A percentile compares a stretch with the other conserved stretches of the same genome.
Evolutionary conservation across 2,329 filamentous ascomycete genomes (phyloP).

Genomic region (Pseudopyricularia cyperi): DNA sequence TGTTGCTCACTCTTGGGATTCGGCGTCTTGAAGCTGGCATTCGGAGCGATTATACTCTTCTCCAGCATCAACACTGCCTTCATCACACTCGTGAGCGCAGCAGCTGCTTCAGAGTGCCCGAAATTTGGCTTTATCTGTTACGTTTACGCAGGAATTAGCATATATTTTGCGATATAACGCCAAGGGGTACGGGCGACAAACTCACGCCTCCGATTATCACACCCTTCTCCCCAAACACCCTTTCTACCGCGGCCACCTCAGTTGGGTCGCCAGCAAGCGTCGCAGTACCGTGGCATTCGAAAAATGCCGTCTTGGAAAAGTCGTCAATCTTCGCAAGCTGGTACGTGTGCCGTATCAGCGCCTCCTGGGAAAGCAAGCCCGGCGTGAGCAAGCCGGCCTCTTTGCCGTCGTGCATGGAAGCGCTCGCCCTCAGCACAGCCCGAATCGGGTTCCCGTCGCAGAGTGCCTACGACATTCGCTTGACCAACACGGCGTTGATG

Average conservation of each 20-base stretch:
- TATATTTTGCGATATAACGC: not conserved
- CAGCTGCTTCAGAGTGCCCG: slow-evolving; percentile 30
- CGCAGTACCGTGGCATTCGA: slow-evolving; percentile 18
- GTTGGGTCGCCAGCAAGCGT: slow-evolving; percentile 17
- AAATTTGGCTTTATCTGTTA: slow-evolving; percentile 22
- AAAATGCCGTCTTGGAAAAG: slow-evolving; percentile 14
- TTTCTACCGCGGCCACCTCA: slow-evolving; percentile 19
- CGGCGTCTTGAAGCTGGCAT: slow-evolving; percentile 19
- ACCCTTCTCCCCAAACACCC: slow-evolving; percentile 13
- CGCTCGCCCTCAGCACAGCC: slow-evolving; percentile 23
- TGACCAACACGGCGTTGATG: slow-evolving; percentile 28
- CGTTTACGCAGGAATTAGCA: not conserved
- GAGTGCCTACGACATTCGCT: slow-evolving; percentile 30
- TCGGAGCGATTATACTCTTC: slow-evolving; percentile 22
- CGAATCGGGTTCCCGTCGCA: slow-evolving; percentile 29
- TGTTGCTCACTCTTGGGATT: slow-evolving; percentile 14
- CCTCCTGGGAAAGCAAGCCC: not conserved
- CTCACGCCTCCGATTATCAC: slow-evolving; percentile 16
- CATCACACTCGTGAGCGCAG: slow-evolving; percentile 26
- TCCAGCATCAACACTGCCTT: slow-evolving; percentile 28
- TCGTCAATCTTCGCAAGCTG: slow-evolving; percentile 9
- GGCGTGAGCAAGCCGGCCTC: slow-evolving; percentile 12
- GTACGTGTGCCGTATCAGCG: slow-evolving; percentile 2
- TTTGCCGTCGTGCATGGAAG: slow-evolving; percentile 28
- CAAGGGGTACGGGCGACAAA: not conserved